These are phyloP conservation scores for Krasilnikovozyma curviuscula DNA, from an alignment of 768 basidiomycete genomes.

Conservation along the genomic window DNA sequence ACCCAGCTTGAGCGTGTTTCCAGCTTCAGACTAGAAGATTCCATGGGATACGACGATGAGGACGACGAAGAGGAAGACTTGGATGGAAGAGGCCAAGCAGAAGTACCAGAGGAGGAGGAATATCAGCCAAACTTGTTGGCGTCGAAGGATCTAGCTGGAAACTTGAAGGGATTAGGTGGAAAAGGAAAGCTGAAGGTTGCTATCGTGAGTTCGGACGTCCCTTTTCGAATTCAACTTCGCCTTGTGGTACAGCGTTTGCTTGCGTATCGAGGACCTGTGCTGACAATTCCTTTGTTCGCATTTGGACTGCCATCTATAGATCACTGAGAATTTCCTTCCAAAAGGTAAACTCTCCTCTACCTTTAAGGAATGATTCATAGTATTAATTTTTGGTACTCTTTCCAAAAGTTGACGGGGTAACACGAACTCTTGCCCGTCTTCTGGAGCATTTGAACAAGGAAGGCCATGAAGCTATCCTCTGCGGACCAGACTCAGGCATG, in stretches of 20 bases:
- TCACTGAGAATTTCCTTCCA: conserved; percentile 10
- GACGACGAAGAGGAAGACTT: too few relatives aligned
- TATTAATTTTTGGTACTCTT: too few relatives aligned
- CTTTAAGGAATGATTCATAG: too few relatives aligned
- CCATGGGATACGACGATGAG: too few relatives aligned
- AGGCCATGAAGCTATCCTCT: conserved; percentile 31
- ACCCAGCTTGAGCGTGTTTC: too few relatives aligned
- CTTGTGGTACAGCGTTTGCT: neutral
- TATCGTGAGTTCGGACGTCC: conserved; percentile 1
- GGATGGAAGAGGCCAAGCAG: too few relatives aligned
- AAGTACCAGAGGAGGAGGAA: too few relatives aligned
- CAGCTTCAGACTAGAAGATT: too few relatives aligned
- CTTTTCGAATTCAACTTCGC: neutral
- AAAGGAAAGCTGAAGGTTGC: conserved; percentile 9
- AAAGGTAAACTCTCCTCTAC: too few relatives aligned
- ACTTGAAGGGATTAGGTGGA: conserved; percentile 8
- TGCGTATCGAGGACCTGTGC: neutral
- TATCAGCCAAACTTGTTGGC: too few relatives aligned
- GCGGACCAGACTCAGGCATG: conserved; percentile 29
- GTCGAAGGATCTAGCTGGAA: too few relatives aligned
- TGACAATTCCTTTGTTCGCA: neutral
- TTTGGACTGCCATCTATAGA: neutral
- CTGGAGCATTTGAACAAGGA: conserved; percentile 29
- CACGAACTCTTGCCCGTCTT: conserved; percentile 29
- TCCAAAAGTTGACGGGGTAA: conserved; percentile 31